These are phyloP conservation scores for Mycena vitilis DNA, from an alignment of 768 basidiomycete genomes.

Conservation along the genomic window DNA sequence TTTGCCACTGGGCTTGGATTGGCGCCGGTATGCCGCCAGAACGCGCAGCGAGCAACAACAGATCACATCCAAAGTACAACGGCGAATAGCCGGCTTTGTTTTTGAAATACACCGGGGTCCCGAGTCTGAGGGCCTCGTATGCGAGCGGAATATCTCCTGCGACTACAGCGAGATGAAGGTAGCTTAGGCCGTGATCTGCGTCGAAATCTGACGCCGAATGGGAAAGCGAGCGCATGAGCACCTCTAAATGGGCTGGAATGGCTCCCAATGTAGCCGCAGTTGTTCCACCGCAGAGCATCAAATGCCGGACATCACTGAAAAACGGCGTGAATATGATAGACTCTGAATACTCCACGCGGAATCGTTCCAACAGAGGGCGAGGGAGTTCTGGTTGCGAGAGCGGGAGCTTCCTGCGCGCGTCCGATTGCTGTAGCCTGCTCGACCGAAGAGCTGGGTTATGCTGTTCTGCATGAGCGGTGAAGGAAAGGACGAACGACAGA, in stretches of 20 bases:
- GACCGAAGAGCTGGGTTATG: not conserved
- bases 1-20: too few relatives aligned
- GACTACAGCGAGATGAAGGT: conserved; percentile 2
- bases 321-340: not conserved
- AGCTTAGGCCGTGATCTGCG: not conserved
- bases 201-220: too few relatives aligned
- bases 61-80: not conserved
- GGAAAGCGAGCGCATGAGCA: too few relatives aligned
- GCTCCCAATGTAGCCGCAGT: not conserved
- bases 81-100: not conserved
- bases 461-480: not conserved
- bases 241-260: not conserved
- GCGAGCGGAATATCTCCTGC: conserved; percentile 11
- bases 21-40: not conserved
- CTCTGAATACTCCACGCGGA: not conserved
- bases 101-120: not conserved
- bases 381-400: not conserved
- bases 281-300: not conserved
- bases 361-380: not conserved
- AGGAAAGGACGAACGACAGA: not conserved
- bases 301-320: not conserved
- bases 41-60: not conserved
- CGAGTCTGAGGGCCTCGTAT: not conserved
- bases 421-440: not conserved
- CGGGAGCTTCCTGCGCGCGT: not conserved